Conservation (phyloP, 192 early-diverging fungal species). For the Coemansia furcata region DNA sequence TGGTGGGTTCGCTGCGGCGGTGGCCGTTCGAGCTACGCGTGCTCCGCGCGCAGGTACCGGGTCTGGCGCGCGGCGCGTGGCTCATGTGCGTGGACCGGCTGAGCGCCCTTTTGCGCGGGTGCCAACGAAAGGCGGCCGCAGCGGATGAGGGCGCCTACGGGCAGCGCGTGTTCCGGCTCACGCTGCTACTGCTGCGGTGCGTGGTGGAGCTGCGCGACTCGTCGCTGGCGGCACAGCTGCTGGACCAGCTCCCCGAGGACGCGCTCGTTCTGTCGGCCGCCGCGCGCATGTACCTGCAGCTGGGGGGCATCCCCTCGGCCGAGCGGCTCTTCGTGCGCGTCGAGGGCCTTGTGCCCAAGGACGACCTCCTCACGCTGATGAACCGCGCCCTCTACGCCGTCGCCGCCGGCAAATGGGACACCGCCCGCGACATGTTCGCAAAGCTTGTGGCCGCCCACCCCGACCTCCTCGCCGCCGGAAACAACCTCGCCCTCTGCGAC, state of each 20-base stretch:
- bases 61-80: conserved; percentile 11
- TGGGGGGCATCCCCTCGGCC: conserved; percentile 28
- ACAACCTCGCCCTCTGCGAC: conserved; percentile 42
- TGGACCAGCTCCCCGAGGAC: conserved; percentile 13
- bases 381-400: conserved; percentile 43
- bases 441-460: conserved; percentile 3
- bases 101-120: conserved; percentile 25
- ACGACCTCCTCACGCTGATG: conserved; percentile 25
- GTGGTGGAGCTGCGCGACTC: conserved; percentile 17
- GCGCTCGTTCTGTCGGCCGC: conserved; percentile 28
- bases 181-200: conserved; percentile 16
- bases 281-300: conserved; percentile 35
- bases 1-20: not conserved
- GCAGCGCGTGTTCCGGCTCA: conserved; percentile 21
- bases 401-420: conserved; percentile 33
- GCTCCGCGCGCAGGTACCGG: conserved; percentile 29
- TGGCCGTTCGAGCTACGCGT: conserved; percentile 51
- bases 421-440: conserved; percentile 25
- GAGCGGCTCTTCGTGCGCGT: conserved; percentile 22
- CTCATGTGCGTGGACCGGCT: conserved; percentile 12
- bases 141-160: not conserved
- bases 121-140: conserved; percentile 1
- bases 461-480: conserved; percentile 23
- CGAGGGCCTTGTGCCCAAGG: conserved; percentile 7
- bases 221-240: conserved; percentile 3